These are phyloP conservation scores for Lactarius quietus DNA, from an alignment of 768 basidiomycete genomes.

Conservation along the genomic window DNA sequence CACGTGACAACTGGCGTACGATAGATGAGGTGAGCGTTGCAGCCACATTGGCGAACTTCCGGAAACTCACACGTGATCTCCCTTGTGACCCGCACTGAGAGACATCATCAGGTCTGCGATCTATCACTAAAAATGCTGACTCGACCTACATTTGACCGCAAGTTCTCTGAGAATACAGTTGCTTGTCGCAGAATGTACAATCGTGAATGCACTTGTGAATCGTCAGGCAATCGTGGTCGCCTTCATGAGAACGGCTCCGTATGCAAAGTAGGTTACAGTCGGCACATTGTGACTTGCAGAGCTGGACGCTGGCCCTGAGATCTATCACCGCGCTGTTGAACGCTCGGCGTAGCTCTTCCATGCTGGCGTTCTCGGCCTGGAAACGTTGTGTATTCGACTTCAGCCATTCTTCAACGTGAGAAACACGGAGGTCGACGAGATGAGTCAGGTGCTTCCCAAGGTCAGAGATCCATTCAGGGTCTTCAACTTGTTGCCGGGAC, in stretches of 20 bases:
- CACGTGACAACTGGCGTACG: conserved; percentile 41
- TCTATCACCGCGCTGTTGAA: conserved; percentile 46
- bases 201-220: conserved; percentile 43
- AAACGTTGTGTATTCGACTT: conserved; percentile 47
- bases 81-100: conserved; percentile 54
- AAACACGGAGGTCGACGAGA: conserved; percentile 41
- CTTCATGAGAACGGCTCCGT: conserved; percentile 43
- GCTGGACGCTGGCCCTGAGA: conserved; percentile 42
- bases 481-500: conserved; percentile 36
- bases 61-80: conserved; percentile 47
- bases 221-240: conserved; percentile 49
- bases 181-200: conserved; percentile 44
- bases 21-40: conserved; percentile 25
- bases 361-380: conserved; percentile 39
- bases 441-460: conserved; percentile 39
- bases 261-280: conserved; percentile 50
- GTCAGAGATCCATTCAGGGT: conserved; percentile 41
- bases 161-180: conserved; percentile 15
- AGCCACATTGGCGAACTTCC: background rate
- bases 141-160: conserved; percentile 49
- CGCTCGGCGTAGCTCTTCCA: conserved; percentile 45
- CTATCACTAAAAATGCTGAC: background rate
- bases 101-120: too few species aligned
- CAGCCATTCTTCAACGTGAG: conserved; percentile 51
- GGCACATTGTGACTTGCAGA: conserved; percentile 48